Conservation (phyloP, 164 flowering plant species). For the Chimonanthus praecox region DNA sequence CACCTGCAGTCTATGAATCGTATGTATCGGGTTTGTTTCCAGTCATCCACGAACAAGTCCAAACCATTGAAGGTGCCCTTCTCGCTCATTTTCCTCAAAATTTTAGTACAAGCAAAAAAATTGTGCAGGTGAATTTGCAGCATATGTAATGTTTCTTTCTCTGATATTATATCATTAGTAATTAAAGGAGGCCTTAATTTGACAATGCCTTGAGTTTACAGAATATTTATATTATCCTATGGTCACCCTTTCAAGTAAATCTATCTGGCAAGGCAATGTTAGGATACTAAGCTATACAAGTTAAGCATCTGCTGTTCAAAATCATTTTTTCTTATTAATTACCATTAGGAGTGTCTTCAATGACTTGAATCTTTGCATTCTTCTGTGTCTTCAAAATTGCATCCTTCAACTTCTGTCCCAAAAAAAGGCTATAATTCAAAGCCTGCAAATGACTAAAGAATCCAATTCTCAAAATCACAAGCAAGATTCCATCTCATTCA, state of each 20-base stretch:
- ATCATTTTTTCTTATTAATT: conserved; percentile 11
- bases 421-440: neutral
- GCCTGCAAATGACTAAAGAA: neutral
- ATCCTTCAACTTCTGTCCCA: conserved; percentile 61
- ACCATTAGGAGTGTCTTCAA: conserved; percentile 76
- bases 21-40: too few relatives aligned
- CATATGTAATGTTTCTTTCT: neutral
- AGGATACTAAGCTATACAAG: neutral
- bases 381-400: conserved; percentile 81
- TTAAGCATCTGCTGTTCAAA: neutral
- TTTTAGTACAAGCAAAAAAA: neutral
- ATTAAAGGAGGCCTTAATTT: neutral
- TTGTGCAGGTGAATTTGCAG: neutral
- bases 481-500: conserved; percentile 8
- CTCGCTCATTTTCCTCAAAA: too few relatives aligned
- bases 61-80: too few relatives aligned
- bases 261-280: neutral
- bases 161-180: neutral
- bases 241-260: neutral
- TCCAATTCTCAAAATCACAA: neutral
- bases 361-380: conserved; percentile 53
- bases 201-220: neutral
- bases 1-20: too few relatives aligned
- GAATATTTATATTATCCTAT: neutral
- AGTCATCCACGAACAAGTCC: too few relatives aligned